Evolutionary conservation across 1,139 yeast genomes (phyloP), one percentile per base, ranked within the genome.

Genomic region (Protomyces arabidopsidicola): DNA sequence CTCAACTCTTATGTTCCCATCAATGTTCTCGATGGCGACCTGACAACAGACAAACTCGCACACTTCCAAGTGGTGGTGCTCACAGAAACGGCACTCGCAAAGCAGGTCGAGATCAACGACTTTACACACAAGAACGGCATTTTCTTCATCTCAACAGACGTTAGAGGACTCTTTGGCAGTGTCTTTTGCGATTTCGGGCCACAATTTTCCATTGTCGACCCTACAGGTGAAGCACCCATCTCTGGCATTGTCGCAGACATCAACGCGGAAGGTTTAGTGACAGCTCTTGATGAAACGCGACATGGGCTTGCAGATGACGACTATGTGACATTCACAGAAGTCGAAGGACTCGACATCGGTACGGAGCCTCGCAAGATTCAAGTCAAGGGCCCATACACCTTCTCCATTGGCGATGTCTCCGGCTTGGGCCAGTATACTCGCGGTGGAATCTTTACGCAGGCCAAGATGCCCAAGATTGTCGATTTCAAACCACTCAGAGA

Each of bases 271-370:
- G 98, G 98, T 63, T 86, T 91, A 3, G 97, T 93, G 39, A 88
- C 97, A 31, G 89, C 89, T 81, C 81, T 91, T 71, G 97, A 88
- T 73, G 98, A 90, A 70, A 85, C 84, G 67, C 85, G 98, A 75
- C 99, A 93, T 73, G 96, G 97, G 12, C 79, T 93, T 65, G 90
- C 90, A 77, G 97, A 90, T 74, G 98, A 97, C 20, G 88, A 88
- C 71, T 88, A 78, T 73, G 97, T 93, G 63, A 88, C 86, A 73
- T 91, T 91, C 72, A 74, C 88, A n/a, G 98, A 91, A 75, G 85
- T 91, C 42, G 83, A 86, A 70, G 97, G 97, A 27, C 70, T 82
- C 31, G 80, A 78, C 48, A 73, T 72, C 62, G 86, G 85, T 66
- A 95, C 90, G 6, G 77, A 81, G 62, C 84, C 93, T 1, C 84